Conservation (phyloP, 768 basidiomycete species). For the Amanita pallidorosea region DNA sequence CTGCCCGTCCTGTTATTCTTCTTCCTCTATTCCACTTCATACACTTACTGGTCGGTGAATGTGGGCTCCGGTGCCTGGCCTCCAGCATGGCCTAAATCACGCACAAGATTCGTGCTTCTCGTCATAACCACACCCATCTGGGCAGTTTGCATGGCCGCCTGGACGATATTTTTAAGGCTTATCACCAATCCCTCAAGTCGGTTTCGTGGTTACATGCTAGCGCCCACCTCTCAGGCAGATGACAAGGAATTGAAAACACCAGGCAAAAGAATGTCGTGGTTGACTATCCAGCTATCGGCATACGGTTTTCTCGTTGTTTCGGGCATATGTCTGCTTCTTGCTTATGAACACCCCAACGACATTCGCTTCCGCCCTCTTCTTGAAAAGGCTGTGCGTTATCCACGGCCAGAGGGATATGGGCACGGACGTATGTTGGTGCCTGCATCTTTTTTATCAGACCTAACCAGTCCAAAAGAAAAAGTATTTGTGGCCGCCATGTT, state of each 20-base stretch:
- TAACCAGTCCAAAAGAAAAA: neutral
- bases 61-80: slow-evolving; percentile 6
- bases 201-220: neutral
- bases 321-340: slow-evolving; percentile 4
- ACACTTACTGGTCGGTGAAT: neutral
- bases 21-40: neutral
- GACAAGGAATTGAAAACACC: neutral
- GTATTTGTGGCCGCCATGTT: slow-evolving; percentile 1
- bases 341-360: slow-evolving; percentile 16
- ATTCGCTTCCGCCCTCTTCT: slow-evolving; percentile 14
- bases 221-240: neutral
- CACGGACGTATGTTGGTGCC: slow-evolving; percentile 7
- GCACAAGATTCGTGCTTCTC: slow-evolving; percentile 7
- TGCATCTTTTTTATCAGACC: neutral
- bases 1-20: neutral
- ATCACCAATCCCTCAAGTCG: neutral
- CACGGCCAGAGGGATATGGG: slow-evolving; percentile 13
- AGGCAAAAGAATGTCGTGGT: slow-evolving; percentile 1
- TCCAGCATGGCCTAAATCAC: slow-evolving; percentile 7
- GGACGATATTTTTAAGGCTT: neutral
- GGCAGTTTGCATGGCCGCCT: slow-evolving; percentile 5
- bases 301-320: slow-evolving; percentile 1
- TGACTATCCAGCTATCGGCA: neutral
- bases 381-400: slow-evolving; percentile 10
- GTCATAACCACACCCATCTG: slow-evolving; percentile 5